phyloP scores from a whole-genome alignment of 2,329 filamentous ascomycete species.

The Alternaria tenuissima region DNA sequence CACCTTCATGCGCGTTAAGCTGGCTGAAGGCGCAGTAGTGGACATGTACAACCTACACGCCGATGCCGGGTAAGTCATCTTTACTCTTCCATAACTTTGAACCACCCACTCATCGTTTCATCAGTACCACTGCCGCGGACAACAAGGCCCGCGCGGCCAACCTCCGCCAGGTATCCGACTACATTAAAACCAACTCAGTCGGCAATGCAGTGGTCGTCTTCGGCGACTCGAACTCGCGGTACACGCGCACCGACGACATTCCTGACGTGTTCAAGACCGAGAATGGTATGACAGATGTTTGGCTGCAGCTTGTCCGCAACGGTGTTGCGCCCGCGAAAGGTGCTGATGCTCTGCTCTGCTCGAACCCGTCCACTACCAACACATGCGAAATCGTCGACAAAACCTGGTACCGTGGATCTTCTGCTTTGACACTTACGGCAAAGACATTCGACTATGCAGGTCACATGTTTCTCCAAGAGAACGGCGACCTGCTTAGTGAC shows the following conservation, averaged over 20 bases:
- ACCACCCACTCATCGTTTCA: background rate
- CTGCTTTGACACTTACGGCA: slow-evolving; percentile 58
- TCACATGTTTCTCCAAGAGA: slow-evolving; percentile 63
- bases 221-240: slow-evolving; percentile 72
- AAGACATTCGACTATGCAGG: slow-evolving; percentile 65
- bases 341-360: slow-evolving; percentile 56
- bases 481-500: slow-evolving; percentile 67
- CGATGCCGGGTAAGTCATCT: slow-evolving; percentile 63
- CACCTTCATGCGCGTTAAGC: slow-evolving; percentile 68
- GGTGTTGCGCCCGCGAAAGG: slow-evolving; percentile 33
- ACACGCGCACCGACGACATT: slow-evolving; percentile 65
- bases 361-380: slow-evolving; percentile 62
- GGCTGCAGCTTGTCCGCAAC: slow-evolving; percentile 62
- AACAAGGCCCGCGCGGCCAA: slow-evolving; percentile 65
- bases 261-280: slow-evolving; percentile 60
- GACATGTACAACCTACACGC: slow-evolving; percentile 74
- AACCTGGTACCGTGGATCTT: slow-evolving; percentile 65
- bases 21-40: slow-evolving; percentile 64
- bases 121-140: slow-evolving; percentile 59
- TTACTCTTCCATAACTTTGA: background rate
- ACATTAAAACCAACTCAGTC: slow-evolving; percentile 64
- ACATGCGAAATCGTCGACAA: slow-evolving; percentile 74
- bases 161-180: slow-evolving; percentile 65
- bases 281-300: slow-evolving; percentile 65
- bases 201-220: slow-evolving; percentile 71